A percentile compares a stretch with the other conserved stretches of the same genome.
These are phyloP conservation scores for Endogone sp. DNA, from an alignment of 192 early-diverging fungal species.

Conservation along the genomic window DNA sequence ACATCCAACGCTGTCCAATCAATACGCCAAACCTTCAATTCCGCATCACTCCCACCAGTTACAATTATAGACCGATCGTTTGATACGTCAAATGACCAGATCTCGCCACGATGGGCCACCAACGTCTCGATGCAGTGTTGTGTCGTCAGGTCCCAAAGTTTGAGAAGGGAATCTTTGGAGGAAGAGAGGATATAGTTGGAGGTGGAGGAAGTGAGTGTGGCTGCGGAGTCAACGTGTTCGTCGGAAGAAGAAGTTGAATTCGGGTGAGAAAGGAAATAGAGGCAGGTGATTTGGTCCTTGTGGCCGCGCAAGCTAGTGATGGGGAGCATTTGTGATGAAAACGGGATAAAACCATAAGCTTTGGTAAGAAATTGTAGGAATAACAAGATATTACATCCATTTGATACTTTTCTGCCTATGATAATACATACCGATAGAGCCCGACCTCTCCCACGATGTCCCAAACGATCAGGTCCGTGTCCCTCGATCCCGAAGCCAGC, in stretches of 20 bases:
- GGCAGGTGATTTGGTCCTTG: slow-evolving; percentile 88
- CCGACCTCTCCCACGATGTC: slow-evolving; percentile 90
- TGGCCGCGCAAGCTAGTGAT: slow-evolving; percentile 77
- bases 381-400: background rate
- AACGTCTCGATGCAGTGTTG: slow-evolving; percentile 94
- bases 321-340: background rate
- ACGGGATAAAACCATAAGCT: background rate
- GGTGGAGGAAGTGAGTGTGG: slow-evolving; percentile 17
- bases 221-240: slow-evolving; percentile 31
- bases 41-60: slow-evolving; percentile 82
- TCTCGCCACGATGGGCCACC: slow-evolving; percentile 88
- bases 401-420: background rate
- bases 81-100: slow-evolving; percentile 81
- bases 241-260: background rate
- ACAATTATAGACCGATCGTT: slow-evolving; percentile 64
- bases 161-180: slow-evolving; percentile 94
- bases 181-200: slow-evolving; percentile 76
- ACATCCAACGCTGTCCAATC: slow-evolving; percentile 55
- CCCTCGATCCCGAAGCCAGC: slow-evolving; percentile 86
- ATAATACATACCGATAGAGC: slow-evolving; percentile 47
- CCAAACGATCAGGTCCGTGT: slow-evolving; percentile 96
- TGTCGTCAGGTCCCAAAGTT: slow-evolving; percentile 94
- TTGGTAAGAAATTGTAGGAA: background rate
- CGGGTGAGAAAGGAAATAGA: slow-evolving; percentile 53
- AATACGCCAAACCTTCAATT: slow-evolving; percentile 87